Percentiles rank a stretch among this genome's conserved stretches.
phyloP scores from a whole-genome alignment of 164 flowering plant genomes.

The Piper betle region DNA sequence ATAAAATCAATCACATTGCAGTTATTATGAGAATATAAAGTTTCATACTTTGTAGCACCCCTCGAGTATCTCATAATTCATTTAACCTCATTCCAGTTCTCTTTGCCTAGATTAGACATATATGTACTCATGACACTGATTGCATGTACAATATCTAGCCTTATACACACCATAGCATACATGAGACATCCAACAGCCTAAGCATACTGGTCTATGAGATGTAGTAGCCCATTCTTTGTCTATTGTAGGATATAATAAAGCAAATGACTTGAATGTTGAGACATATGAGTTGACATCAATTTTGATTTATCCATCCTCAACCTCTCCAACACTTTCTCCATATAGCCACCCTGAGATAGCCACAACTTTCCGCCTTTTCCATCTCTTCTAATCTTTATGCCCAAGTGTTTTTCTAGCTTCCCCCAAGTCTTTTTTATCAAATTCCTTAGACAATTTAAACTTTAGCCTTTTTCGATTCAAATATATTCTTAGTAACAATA shows the following conservation, averaged over 20 bases:
- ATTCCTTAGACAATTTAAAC: neutral
- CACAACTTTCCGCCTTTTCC: neutral
- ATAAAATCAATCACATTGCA: neutral
- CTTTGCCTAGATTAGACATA: neutral
- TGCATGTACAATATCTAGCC: neutral
- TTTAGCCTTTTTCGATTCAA: neutral
- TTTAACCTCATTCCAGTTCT: neutral
- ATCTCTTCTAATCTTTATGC: neutral
- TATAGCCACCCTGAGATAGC: neutral
- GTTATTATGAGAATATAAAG: neutral
- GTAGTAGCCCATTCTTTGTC: neutral
- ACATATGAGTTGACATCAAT: neutral
- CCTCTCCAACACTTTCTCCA: neutral
- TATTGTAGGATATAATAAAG: neutral
- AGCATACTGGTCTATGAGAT: too few species aligned
- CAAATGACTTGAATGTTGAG: neutral
- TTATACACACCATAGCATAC: neutral
- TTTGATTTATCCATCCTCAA: neutral
- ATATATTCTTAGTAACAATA: neutral
- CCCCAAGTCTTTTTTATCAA: neutral
- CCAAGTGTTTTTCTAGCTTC: neutral
- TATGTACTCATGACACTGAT: neutral
- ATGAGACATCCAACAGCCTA: neutral
- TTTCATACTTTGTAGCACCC: neutral
- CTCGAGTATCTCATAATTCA: neutral